A percentile compares a stretch with the other conserved stretches of the same genome.
Conservation (phyloP, 169 alveolate genomes). For the Blepharisma undulans region DNA sequence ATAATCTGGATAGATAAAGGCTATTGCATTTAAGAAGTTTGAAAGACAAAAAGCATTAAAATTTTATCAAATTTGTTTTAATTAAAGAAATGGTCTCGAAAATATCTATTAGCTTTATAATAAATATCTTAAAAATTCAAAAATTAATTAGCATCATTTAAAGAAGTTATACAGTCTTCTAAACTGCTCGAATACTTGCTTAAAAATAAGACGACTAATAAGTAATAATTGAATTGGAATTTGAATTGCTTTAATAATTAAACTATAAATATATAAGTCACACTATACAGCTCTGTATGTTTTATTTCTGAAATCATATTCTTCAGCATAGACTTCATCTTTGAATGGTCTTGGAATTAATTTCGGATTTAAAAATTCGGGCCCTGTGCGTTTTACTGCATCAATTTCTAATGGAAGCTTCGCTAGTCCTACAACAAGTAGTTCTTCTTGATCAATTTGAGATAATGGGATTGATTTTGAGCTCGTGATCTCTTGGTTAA, state of each 20-base stretch:
- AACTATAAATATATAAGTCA: too few relatives aligned
- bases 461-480: background rate
- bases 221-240: too few relatives aligned
- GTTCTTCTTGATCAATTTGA: background rate
- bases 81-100: background rate
- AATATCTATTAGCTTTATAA: too few relatives aligned
- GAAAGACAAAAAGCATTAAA: background rate
- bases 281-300: background rate
- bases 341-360: background rate
- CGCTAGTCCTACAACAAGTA: background rate
- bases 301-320: slow-evolving; percentile 9
- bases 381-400: background rate
- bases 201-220: too few relatives aligned
- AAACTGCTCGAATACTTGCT: too few relatives aligned
- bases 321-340: slow-evolving; percentile 4
- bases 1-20: background rate
- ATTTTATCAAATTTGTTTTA: too few relatives aligned
- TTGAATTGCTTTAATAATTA: too few relatives aligned
- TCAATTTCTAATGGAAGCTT: slow-evolving; percentile 22
- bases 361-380: background rate
- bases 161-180: too few relatives aligned
- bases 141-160: too few relatives aligned
- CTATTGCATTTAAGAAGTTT: background rate
- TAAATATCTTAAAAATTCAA: too few relatives aligned
- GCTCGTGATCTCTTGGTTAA: background rate